Conservation (phyloP, 371 early-diverging fungal genomes). For the Mucor racemosus region DNA sequence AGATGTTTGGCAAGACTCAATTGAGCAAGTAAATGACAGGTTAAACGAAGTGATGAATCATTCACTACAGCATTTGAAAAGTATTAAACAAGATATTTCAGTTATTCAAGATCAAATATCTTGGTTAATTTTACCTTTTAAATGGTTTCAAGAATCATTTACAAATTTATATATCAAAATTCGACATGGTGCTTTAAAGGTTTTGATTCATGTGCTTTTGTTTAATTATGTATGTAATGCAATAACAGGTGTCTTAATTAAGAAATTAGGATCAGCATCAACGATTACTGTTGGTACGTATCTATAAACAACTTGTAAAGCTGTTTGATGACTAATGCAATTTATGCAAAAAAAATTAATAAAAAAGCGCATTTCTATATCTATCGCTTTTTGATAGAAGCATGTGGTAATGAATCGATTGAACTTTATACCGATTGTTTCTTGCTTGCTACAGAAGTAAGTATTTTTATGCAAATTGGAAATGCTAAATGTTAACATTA, state of each 20-base stretch:
- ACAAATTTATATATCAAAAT: background rate
- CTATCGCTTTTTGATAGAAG: background rate
- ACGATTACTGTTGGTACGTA: background rate
- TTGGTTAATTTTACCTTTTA: background rate
- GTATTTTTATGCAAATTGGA: background rate
- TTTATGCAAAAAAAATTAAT: background rate
- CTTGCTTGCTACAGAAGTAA: background rate
- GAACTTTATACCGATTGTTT: background rate
- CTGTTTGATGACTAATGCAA: background rate
- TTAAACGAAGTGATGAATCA: background rate
- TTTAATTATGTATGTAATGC: background rate
- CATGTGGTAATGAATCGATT: background rate
- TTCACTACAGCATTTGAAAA: background rate
- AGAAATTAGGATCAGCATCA: background rate
- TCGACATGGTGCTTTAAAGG: background rate
- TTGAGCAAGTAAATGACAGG: background rate
- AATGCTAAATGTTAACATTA: no score
- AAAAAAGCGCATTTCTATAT: background rate
- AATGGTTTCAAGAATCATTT: background rate
- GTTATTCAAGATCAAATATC: conserved; percentile 7
- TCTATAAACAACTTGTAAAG: background rate
- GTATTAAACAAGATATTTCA: background rate
- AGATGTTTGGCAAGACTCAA: conserved; percentile 1
- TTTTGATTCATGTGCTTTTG: background rate
- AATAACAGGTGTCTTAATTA: background rate